These are phyloP conservation scores for Entophlyctis luteolus DNA, from an alignment of 192 early-diverging fungal species.

Conservation along the genomic window DNA sequence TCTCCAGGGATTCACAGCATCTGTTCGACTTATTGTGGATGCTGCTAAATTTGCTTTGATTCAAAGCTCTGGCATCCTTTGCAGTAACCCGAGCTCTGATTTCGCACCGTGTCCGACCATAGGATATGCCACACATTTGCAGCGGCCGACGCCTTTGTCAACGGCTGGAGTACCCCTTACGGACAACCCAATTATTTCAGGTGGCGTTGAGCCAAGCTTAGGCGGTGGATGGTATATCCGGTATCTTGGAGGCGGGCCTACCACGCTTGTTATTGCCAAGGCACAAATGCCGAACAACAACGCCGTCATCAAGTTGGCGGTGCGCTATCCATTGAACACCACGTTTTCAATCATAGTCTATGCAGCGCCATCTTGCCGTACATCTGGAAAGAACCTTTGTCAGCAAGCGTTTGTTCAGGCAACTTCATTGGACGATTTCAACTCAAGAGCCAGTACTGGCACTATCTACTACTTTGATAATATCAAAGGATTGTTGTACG, in stretches of 20 bases:
- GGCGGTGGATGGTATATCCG: not conserved
- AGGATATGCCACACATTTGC: constrained; percentile 12
- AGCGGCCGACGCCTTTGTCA: not conserved
- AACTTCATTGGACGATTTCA: constrained; percentile 3
- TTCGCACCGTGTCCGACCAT: constrained; percentile 20
- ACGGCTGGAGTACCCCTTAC: not conserved
- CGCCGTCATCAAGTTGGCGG: constrained; percentile 8
- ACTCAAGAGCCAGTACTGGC: not conserved
- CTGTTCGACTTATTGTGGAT: not conserved
- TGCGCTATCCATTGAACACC: constrained; percentile 25
- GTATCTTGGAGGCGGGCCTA: not conserved
- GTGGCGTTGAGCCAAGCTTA: not conserved
- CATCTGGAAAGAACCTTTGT: constrained; percentile 6
- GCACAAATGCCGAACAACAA: not conserved
- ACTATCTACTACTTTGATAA: constrained; percentile 25
- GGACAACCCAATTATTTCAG: not conserved
- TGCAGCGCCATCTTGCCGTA: constrained; percentile 20
- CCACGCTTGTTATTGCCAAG: not conserved
- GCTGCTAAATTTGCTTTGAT: constrained; percentile 2
- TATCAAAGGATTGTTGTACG: constrained; percentile 4
- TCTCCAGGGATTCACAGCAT: not conserved
- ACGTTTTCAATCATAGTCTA: constrained; percentile 12
- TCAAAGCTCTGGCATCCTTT: constrained; percentile 13
- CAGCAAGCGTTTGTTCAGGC: constrained; percentile 11
- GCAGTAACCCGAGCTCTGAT: constrained; percentile 17